phyloP scores from a whole-genome alignment of 2,329 filamentous ascomycete genomes.

The Nannizziopsis barbatae region DNA sequence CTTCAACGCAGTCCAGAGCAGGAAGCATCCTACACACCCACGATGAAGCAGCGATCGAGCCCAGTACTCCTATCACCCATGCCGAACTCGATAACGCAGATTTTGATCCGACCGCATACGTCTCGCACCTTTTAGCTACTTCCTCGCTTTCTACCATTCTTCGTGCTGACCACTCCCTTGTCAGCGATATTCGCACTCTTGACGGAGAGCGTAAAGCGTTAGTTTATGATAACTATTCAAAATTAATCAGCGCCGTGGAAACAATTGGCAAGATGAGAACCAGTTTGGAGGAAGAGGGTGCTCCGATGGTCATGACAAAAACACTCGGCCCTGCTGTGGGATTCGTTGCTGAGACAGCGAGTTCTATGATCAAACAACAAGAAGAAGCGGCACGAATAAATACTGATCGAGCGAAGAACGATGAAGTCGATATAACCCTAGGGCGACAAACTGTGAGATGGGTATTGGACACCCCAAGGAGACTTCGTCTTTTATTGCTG shows the following conservation, averaged over 20 bases:
- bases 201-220: slow-evolving; percentile 94
- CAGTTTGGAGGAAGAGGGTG: slow-evolving; percentile 38
- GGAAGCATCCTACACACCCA: slow-evolving; percentile 28
- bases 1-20: slow-evolving; percentile 21
- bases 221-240: slow-evolving; percentile 97
- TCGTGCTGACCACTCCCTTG: slow-evolving; percentile 37
- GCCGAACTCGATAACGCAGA: slow-evolving; percentile 59
- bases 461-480: slow-evolving; percentile 34
- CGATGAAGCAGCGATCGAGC: slow-evolving; percentile 33
- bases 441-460: slow-evolving; percentile 37
- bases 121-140: slow-evolving; percentile 32
- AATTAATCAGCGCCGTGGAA: slow-evolving; percentile 90
- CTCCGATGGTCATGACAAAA: slow-evolving; percentile 38
- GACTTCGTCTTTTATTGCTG: slow-evolving; percentile 28
- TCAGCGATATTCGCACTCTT: slow-evolving; percentile 67
- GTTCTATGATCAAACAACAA: slow-evolving; percentile 30
- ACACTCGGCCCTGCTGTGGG: slow-evolving; percentile 33
- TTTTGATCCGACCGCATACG: slow-evolving; percentile 59
- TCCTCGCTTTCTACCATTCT: slow-evolving; percentile 35
- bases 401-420: slow-evolving; percentile 21
- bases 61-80: slow-evolving; percentile 22
- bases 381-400: slow-evolving; percentile 25
- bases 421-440: slow-evolving; percentile 16
- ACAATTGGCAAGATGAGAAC: slow-evolving; percentile 65
- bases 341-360: slow-evolving; percentile 36